Conservation (phyloP, 768 basidiomycete genomes). For the Boletus subparvulus region DNA sequence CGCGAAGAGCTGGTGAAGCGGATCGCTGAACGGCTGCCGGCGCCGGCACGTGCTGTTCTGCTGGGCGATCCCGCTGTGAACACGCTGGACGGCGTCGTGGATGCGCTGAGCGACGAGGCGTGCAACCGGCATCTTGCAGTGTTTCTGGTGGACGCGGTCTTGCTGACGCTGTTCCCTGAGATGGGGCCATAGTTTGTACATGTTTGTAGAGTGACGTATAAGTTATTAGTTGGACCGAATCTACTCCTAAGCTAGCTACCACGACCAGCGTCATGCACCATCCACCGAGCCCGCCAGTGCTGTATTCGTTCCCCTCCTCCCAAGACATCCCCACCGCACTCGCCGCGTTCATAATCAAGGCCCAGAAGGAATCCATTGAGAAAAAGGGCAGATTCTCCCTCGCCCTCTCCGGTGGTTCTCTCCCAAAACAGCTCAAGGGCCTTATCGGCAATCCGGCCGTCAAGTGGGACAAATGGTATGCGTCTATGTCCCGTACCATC, state of each 20-base stretch:
- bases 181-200: slow-evolving; percentile 37
- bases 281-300: slow-evolving; percentile 62
- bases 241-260: background rate
- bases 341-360: slow-evolving; percentile 79
- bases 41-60: background rate
- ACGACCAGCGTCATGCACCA: slow-evolving; percentile 37
- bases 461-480: slow-evolving; percentile 94
- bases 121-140: slow-evolving; percentile 83
- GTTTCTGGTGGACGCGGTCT: slow-evolving; percentile 67
- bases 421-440: slow-evolving; percentile 77
- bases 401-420: slow-evolving; percentile 90
- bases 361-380: slow-evolving; percentile 85
- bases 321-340: slow-evolving; percentile 62
- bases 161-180: slow-evolving; percentile 80
- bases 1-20: slow-evolving; percentile 41
- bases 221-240: background rate
- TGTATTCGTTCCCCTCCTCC: slow-evolving; percentile 65
- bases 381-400: slow-evolving; percentile 90
- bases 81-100: slow-evolving; percentile 55
- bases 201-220: slow-evolving; percentile 29
- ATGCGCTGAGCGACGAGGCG: slow-evolving; percentile 55
- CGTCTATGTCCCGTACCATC: slow-evolving; percentile 1
- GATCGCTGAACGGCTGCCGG: slow-evolving; percentile 42
- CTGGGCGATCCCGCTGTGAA: slow-evolving; percentile 52
- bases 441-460: slow-evolving; percentile 64